These are phyloP conservation scores for Globisporangium perplexum DNA, from an alignment of 352 stramenopile genomes.

Conservation along the genomic window DNA sequence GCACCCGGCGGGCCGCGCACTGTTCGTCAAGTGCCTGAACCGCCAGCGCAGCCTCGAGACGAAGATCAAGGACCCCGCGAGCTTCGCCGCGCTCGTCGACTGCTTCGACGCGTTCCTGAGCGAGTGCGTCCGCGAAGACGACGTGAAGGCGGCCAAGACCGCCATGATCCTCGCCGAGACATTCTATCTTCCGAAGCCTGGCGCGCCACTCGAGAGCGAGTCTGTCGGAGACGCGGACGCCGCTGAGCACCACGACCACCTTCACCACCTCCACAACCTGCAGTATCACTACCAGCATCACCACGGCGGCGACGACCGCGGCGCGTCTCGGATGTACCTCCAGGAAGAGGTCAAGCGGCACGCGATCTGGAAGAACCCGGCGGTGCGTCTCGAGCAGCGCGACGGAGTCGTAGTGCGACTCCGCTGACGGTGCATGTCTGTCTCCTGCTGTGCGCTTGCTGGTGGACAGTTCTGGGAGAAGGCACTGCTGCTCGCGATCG, in stretches of 20 bases:
- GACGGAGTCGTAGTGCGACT: no score
- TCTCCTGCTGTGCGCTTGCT: background rate
- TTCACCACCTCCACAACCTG: conserved; percentile 4
- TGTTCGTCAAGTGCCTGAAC: conserved; percentile 83
- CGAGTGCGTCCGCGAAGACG: conserved; percentile 66
- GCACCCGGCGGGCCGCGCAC: conserved; percentile 32
- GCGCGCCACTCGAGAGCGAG: background rate
- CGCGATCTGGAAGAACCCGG: conserved; percentile 77
- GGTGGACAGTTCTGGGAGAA: conserved; percentile 79
- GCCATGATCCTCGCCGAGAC: conserved; percentile 86
- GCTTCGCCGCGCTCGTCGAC: conserved; percentile 53
- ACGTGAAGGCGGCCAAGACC: conserved; percentile 83
- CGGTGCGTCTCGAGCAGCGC: conserved; percentile 21
- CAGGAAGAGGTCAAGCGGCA: conserved; percentile 85
- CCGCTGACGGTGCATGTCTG: no score
- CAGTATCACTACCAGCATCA: conserved; percentile 1
- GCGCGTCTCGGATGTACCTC: conserved; percentile 59
- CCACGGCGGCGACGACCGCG: conserved; percentile 19
- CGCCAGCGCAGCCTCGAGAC: conserved; percentile 78
- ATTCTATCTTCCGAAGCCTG: conserved; percentile 46
- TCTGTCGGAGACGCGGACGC: background rate
- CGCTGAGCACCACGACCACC: conserved; percentile 6
- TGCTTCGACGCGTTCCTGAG: conserved; percentile 76
- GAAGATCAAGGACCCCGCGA: conserved; percentile 45
- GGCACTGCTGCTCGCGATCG: conserved; percentile 71